Conservation (phyloP, 140 eudicot species). For the Anethum foeniculum region DNA sequence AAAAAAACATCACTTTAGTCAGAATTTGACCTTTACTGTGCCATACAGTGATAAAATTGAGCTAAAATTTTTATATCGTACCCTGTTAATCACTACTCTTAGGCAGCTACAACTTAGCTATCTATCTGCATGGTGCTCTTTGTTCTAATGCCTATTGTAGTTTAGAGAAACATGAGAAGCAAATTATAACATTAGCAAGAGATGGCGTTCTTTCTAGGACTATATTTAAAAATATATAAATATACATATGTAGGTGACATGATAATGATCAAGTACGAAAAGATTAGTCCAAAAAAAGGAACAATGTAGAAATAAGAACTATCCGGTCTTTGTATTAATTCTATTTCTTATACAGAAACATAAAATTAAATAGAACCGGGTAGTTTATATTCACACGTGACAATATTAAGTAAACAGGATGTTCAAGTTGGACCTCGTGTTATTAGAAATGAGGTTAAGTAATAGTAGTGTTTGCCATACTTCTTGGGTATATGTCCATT, state of each 20-base stretch:
- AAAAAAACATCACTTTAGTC: neutral
- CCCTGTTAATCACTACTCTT: neutral
- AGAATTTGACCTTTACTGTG: neutral
- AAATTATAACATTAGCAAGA: neutral
- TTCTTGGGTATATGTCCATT: neutral
- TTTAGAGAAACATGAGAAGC: neutral
- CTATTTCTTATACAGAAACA: neutral
- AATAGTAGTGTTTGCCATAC: neutral
- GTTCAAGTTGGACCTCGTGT: neutral
- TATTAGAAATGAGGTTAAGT: neutral
- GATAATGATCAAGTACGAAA: neutral
- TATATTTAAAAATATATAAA: neutral
- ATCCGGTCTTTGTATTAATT: neutral
- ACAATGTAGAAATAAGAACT: neutral
- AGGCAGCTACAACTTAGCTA: neutral
- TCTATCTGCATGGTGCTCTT: neutral
- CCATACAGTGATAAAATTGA: neutral
- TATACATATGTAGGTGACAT: neutral
- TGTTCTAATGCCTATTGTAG: neutral
- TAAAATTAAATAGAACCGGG: neutral
- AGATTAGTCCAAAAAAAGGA: neutral
- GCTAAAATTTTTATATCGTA: neutral
- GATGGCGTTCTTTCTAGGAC: neutral
- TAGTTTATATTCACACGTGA: neutral
- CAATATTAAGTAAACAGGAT: neutral